Conservation (phyloP, 2,329 filamentous ascomycete species). For the Penicillium sp. region DNA sequence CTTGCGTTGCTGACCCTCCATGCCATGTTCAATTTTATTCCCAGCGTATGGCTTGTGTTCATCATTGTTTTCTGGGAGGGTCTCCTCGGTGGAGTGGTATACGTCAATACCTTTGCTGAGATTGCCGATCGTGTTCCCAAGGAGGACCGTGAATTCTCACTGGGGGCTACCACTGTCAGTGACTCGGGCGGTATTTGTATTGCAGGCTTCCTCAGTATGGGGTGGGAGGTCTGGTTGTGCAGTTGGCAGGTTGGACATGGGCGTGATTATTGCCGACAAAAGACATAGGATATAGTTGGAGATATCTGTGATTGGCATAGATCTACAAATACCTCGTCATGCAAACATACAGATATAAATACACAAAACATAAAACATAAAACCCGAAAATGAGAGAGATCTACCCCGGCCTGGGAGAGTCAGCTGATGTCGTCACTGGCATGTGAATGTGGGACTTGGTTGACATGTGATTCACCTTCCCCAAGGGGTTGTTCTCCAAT, state of each 20-base stretch:
- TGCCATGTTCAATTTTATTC: conserved; percentile 76
- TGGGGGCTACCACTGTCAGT: conserved; percentile 86
- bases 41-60: conserved; percentile 83
- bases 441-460: conserved; percentile 7
- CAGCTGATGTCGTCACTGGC: conserved; percentile 8
- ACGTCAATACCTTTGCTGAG: conserved; percentile 93
- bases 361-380: neutral
- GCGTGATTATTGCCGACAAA: conserved; percentile 66
- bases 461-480: conserved; percentile 10
- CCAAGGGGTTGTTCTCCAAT: neutral
- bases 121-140: conserved; percentile 79
- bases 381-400: neutral
- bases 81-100: conserved; percentile 83
- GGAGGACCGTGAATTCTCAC: conserved; percentile 83
- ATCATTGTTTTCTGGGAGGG: conserved; percentile 91
- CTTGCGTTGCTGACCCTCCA: conserved; percentile 72
- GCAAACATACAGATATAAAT: neutral
- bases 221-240: conserved; percentile 78
- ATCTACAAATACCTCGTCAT: too few relatives aligned
- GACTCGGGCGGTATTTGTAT: conserved; percentile 89
- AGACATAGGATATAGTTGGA: neutral
- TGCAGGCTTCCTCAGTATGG: conserved; percentile 80
- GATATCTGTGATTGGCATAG: neutral
- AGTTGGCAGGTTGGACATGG: conserved; percentile 80
- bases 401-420: neutral